phyloP scores from a whole-genome alignment of 2,329 filamentous ascomycete genomes.

The Pseudocercospora pini-densiflorae region DNA sequence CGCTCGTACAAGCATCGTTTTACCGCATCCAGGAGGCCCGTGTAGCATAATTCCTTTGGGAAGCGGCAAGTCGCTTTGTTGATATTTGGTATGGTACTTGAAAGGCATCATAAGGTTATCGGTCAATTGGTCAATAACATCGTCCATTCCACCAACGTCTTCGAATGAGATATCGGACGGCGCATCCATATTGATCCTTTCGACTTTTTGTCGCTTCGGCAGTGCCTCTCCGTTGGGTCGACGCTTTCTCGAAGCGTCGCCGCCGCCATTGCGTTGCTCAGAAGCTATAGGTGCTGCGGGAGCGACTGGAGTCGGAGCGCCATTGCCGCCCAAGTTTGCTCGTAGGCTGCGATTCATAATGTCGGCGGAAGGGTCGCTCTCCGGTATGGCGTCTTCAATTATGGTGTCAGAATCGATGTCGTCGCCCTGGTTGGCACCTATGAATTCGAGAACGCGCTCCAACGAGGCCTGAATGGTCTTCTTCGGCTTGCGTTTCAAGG shows the following conservation, averaged over 20 bases:
- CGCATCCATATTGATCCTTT: constrained; percentile 46
- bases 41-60: constrained; percentile 78
- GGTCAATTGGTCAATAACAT: constrained; percentile 70
- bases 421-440: constrained; percentile 66
- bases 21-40: constrained; percentile 83
- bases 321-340: constrained; percentile 29
- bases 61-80: constrained; percentile 68
- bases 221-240: constrained; percentile 69
- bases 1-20: constrained; percentile 81
- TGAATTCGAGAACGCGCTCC: constrained; percentile 75
- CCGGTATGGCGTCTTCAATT: constrained; percentile 48
- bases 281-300: constrained; percentile 5
- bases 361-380: constrained; percentile 43
- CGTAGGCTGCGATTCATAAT: constrained; percentile 64
- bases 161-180: constrained; percentile 70
- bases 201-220: constrained; percentile 65
- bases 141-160: constrained; percentile 77
- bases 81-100: constrained; percentile 68
- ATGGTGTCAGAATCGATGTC: constrained; percentile 59
- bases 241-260: constrained; percentile 52
- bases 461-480: constrained; percentile 82
- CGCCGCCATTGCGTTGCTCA: constrained; percentile 29
- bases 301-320: background rate
- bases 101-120: constrained; percentile 76
- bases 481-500: constrained; percentile 80